A percentile compares a stretch with the other conserved stretches of the same genome.
Evolutionary conservation across 1,284 basidiomycete species (phyloP).

Genomic region (Apiotrichum brassicae): DNA sequence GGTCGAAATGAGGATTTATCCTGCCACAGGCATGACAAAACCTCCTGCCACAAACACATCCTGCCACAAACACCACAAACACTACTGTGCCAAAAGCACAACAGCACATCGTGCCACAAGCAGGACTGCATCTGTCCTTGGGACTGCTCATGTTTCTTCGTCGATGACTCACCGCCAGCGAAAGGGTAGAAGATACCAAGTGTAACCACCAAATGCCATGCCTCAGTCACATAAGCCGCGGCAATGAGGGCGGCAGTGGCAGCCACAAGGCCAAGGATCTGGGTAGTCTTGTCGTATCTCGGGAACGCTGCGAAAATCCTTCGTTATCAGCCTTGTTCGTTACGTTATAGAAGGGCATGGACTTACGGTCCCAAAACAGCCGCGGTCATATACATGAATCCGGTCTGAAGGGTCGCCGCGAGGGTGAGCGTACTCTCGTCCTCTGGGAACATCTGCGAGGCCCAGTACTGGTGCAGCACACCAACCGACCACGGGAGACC

Average conservation of each 20-base stretch:
- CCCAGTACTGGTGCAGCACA: conserved; percentile 44
- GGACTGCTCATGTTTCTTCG: no score
- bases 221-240: conserved; percentile 40
- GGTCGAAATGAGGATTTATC: no score
- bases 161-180: conserved; percentile 29
- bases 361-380: conserved; percentile 39
- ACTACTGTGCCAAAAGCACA: no score
- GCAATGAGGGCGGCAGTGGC: conserved; percentile 26
- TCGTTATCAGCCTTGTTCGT: neutral
- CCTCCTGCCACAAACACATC: no score
- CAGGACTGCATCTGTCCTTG: no score
- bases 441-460: conserved; percentile 29
- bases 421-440: conserved; percentile 35
- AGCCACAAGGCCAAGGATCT: conserved; percentile 26
- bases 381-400: conserved; percentile 37
- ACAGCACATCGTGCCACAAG: no score
- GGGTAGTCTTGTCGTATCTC: conserved; percentile 22
- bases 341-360: accelerated
- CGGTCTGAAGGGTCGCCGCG: conserved; percentile 42
- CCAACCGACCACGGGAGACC: conserved; percentile 44
- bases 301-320: conserved; percentile 34
- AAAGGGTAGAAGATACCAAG: conserved; percentile 42
- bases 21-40: no score
- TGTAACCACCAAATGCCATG: conserved; percentile 43
- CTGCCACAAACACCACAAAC: no score